Percentiles rank a stretch among this genome's conserved stretches.
phyloP scores from a whole-genome alignment of 257 asterid species.

The Verbascum thapsus region DNA sequence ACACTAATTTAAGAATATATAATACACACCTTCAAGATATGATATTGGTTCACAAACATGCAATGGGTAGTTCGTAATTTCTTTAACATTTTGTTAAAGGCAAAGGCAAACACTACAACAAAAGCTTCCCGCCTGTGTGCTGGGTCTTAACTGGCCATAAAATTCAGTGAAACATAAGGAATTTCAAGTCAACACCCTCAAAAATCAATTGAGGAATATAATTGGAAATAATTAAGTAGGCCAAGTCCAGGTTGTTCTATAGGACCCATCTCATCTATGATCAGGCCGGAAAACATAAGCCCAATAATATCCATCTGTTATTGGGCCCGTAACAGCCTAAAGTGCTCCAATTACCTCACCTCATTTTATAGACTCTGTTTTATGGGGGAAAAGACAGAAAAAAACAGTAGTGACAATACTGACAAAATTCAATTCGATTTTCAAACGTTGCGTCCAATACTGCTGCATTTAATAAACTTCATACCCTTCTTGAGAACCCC shows the following conservation, averaged over 20 bases:
- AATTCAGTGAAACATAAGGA: constrained; percentile 93
- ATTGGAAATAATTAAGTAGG: too few species aligned
- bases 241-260: constrained; percentile 24
- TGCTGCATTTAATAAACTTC: constrained; percentile 30
- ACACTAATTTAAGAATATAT: constrained; percentile 18
- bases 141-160: constrained; percentile 65
- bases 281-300: constrained; percentile 32
- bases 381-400: too few species aligned
- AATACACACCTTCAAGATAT: constrained; percentile 35
- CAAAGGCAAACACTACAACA: constrained; percentile 34
- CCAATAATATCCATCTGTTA: constrained; percentile 21
- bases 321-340: too few species aligned
- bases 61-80: constrained; percentile 13
- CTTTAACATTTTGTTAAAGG: constrained; percentile 15
- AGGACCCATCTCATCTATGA: constrained; percentile 25
- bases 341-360: too few species aligned
- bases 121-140: constrained; percentile 50
- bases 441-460: constrained; percentile 37
- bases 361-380: too few species aligned
- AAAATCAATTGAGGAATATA: constrained; percentile 81
- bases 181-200: constrained; percentile 87
- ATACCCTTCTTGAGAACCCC: constrained; percentile 32
- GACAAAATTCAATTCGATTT: constrained; percentile 37
- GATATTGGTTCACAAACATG: constrained; percentile 29
- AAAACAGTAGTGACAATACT: background rate